phyloP scores from a whole-genome alignment of 2,329 filamentous ascomycete genomes.

The Coleophoma cylindrospora region DNA sequence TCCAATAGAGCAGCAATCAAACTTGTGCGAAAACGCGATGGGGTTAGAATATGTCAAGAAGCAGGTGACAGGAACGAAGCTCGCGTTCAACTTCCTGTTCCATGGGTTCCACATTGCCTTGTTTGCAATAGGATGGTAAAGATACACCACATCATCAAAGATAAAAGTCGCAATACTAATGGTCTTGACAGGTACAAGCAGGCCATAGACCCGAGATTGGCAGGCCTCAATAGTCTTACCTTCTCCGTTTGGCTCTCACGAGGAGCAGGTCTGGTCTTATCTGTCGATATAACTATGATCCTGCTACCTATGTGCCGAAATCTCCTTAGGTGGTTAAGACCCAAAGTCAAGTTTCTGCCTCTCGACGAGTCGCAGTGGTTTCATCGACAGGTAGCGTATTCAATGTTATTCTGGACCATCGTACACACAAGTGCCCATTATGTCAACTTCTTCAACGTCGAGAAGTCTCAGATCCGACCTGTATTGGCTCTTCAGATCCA shows the following conservation, averaged over 20 bases:
- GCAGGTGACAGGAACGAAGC: conserved; percentile 65
- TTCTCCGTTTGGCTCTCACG: conserved; percentile 96
- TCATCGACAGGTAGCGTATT: conserved; percentile 89
- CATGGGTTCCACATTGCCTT: conserved; percentile 73
- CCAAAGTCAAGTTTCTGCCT: conserved; percentile 82
- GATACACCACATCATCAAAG: neutral
- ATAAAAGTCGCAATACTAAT: conserved; percentile 16
- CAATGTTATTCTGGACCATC: conserved; percentile 76
- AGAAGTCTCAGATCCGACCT: conserved; percentile 75
- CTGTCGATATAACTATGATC: conserved; percentile 81
- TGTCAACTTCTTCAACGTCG: conserved; percentile 98
- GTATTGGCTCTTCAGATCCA: conserved; percentile 84
- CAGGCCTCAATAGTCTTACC: conserved; percentile 71
- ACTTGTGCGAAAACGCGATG: conserved; percentile 18
- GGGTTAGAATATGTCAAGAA: conserved; percentile 39
- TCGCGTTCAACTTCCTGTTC: conserved; percentile 77
- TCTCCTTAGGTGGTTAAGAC: conserved; percentile 75
- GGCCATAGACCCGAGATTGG: conserved; percentile 59
- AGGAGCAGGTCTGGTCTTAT: conserved; percentile 82
- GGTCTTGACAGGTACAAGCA: conserved; percentile 68
- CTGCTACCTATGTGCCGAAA: conserved; percentile 93
- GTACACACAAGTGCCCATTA: conserved; percentile 81
- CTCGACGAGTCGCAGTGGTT: conserved; percentile 98
- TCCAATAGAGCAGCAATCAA: conserved; percentile 1
- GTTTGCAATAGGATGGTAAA: conserved; percentile 85